Conservation (phyloP, 192 early-diverging fungal species). For the Rhizoclosmatium globosum region DNA sequence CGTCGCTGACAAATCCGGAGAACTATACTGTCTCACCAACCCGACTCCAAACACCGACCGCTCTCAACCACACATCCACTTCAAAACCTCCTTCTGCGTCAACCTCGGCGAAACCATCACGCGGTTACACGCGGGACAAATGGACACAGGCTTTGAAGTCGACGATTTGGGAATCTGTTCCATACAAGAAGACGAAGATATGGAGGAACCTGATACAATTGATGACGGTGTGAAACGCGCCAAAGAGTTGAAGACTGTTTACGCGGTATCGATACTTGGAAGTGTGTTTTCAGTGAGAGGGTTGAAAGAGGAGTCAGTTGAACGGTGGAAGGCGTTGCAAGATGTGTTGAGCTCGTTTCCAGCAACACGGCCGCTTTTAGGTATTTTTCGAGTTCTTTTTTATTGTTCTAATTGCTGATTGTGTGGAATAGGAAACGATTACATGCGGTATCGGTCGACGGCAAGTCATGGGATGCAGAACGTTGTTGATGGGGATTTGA, state of each 20-base stretch:
- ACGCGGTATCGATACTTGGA: conserved; percentile 30
- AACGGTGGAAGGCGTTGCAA: neutral
- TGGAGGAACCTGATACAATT: neutral
- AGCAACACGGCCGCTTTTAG: neutral
- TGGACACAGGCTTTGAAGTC: conserved; percentile 25
- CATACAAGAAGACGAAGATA: neutral
- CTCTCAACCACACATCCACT: conserved; percentile 30
- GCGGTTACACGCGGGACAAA: conserved; percentile 35
- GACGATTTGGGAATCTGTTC: neutral
- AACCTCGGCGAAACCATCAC: conserved; percentile 44
- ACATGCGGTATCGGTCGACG: neutral
- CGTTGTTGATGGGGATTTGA: conserved; percentile 11
- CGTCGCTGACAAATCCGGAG: conserved; percentile 2
- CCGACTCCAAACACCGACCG: neutral
- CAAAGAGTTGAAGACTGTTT: conserved; percentile 4
- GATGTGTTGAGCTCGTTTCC: conserved; percentile 4
- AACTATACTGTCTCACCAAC: conserved; percentile 12
- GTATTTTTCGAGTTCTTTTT: neutral
- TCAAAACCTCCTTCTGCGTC: conserved; percentile 41
- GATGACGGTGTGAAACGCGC: neutral
- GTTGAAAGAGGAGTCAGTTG: neutral
- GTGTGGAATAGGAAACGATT: neutral
- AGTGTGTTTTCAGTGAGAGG: conserved; percentile 31
- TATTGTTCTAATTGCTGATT: neutral
- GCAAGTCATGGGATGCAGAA: neutral